These are phyloP conservation scores for Clonostachys solani DNA, from an alignment of 2,329 filamentous ascomycete genomes.

Conservation along the genomic window DNA sequence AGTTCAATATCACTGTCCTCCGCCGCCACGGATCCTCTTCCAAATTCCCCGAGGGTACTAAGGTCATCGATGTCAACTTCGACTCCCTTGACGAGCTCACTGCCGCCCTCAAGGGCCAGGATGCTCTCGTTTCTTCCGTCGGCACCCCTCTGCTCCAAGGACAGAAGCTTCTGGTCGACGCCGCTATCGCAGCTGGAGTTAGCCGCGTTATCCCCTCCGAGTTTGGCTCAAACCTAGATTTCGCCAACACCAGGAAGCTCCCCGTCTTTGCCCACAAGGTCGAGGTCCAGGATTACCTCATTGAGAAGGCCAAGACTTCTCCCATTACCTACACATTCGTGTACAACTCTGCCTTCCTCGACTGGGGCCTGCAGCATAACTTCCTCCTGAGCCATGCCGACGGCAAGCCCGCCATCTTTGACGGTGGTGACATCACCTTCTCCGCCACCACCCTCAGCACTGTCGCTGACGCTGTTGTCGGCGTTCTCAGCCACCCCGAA, in stretches of 20 bases:
- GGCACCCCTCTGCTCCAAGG: constrained; percentile 31
- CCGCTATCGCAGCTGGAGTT: constrained; percentile 54
- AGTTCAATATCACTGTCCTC: constrained; percentile 28
- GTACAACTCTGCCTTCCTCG: constrained; percentile 51
- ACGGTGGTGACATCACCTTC: constrained; percentile 44
- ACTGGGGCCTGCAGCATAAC: constrained; percentile 41
- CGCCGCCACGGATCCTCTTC: constrained; percentile 38
- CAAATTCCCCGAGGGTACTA: constrained; percentile 16
- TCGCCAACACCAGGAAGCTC: constrained; percentile 30
- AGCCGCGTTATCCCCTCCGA: constrained; percentile 59
- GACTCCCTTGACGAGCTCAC: constrained; percentile 31
- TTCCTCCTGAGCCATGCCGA: constrained; percentile 21
- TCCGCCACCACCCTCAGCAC: constrained; percentile 40
- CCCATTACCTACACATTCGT: constrained; percentile 51
- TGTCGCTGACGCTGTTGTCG: constrained; percentile 43
- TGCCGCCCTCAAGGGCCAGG: constrained; percentile 46
- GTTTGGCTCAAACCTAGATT: constrained; percentile 32
- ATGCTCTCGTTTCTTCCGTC: constrained; percentile 43
- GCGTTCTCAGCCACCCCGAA: constrained; percentile 39
- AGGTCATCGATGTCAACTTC: constrained; percentile 27
- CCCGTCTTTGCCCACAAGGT: constrained; percentile 49
- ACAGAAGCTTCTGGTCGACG: constrained; percentile 45
- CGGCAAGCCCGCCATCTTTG: constrained; percentile 34
- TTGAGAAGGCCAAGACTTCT: constrained; percentile 26
- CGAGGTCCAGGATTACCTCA: constrained; percentile 29